Base-by-base conservation (phyloP, 1,284 basidiomycete species). In the Laetiporus sulphureus region DNA sequence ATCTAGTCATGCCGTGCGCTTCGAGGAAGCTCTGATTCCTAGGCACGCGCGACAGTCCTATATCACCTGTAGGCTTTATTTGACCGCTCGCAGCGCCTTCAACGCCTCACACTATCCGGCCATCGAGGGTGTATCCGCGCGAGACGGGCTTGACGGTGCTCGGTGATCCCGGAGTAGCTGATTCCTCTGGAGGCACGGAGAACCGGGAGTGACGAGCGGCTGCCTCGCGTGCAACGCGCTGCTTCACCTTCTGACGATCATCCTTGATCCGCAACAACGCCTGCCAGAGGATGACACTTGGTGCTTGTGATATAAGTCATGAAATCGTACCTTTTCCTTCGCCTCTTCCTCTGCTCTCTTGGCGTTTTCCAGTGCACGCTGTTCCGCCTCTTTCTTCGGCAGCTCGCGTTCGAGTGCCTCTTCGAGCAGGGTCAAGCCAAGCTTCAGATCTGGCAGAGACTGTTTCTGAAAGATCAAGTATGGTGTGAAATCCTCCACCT, bases 221-320 rank as follows among this genome's bases (percentile, higher is more conserved):
- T 24, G 56, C 55, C 29, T 65, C 68, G 30, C 69, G 66, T 24
- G 68, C 72, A 36, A 60, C 63, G 33, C 79, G 35, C 22, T 25
- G 12, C 6, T 16, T 29, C 8, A 77, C 78, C 3, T 65, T 60
- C 56, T 69, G 77, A 35, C 86, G 72, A 56, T 90, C 85, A 42
- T 90, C 86, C 55, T 85, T 69, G 57, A 77, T 85, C 1, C 80
- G 78, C 34, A 84, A 59, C 57, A 78, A 82, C 12, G 82, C 75
- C 86, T 89, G 46, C 1, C 44, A n/a, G 22, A 21, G 59, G 29
- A 36, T 15, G 6, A 10, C 15, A 29, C 21, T n/a, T 19, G 7
- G 25, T 13, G 18, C 6, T 3, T 20, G 22, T 5, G 22, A 15
- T 4, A 30, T 10, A 13, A n/a, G 5, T 2, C 27, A 22, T 11